These are phyloP conservation scores for Inosperma sp. DNA, from an alignment of 768 basidiomycete species.

Conservation along the genomic window DNA sequence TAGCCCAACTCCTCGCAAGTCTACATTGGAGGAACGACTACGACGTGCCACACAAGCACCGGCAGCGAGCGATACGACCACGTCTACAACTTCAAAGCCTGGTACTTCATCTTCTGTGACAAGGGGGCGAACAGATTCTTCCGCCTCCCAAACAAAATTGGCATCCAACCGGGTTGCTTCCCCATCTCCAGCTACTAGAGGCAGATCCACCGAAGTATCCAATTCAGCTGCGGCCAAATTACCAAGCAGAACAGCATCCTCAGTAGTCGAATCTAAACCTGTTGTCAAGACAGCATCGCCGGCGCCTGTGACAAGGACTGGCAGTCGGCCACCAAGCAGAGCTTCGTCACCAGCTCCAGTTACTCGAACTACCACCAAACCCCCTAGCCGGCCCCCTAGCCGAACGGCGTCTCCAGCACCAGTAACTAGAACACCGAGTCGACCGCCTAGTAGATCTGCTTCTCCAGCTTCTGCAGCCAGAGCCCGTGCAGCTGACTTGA, in stretches of 20 bases:
- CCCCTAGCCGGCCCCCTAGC: too few species aligned
- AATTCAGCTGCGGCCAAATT: not conserved
- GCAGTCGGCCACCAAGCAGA: not conserved
- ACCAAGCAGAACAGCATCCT: not conserved
- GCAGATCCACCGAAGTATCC: not conserved
- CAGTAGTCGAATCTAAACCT: not conserved
- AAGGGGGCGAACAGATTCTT: constrained; percentile 5
- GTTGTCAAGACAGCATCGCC: not conserved
- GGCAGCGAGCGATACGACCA: constrained; percentile 43
- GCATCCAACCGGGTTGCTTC: not conserved
- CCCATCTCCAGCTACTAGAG: constrained; percentile 1
- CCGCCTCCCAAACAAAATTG: constrained; percentile 2
- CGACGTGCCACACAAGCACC: constrained; percentile 56
- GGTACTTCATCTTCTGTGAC: not conserved
- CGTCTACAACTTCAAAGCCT: constrained; percentile 23
- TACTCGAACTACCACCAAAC: not conserved
- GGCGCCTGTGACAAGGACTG: not conserved
- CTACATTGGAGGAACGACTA: constrained; percentile 73
- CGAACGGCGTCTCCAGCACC: not conserved
- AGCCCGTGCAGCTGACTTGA: constrained; percentile 4
- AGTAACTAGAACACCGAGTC: not conserved
- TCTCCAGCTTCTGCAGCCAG: constrained; percentile 3
- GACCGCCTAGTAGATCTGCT: constrained; percentile 5
- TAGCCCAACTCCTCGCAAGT: constrained; percentile 35
- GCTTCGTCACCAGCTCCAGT: constrained; percentile 1